Evolutionary conservation across 2,329 filamentous ascomycete genomes (phyloP), one percentile per base, ranked within the genome.

Genomic region (Mycosphaerella sp.): DNA sequence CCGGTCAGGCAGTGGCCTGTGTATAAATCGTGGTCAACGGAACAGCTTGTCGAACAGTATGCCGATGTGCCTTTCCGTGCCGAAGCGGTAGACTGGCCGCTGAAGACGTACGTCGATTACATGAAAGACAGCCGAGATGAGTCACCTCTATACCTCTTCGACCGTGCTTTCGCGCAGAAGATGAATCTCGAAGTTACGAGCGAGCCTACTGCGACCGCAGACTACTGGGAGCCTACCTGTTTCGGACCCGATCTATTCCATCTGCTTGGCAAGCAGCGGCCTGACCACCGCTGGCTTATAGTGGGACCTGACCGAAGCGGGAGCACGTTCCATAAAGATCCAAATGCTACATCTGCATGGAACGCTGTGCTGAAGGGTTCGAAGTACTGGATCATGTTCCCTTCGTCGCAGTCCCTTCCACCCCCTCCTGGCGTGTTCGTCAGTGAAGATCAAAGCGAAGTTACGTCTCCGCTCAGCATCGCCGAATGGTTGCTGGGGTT

Each of bases 311-410:
- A 84, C 56, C 78, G 89, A 52, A 94, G 88, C 64, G 91, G 91
- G 27, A 94, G 87, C 59, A 96, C 90, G 4, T 97, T 60, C 66
- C 91, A 97, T 74, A 96, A 96, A 67, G 82, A 84, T 61, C 81
- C 80, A 2, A 84, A 84, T 64, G 80, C 79, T 1, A 84, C 78
- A 3, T 85, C 83, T 62, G 91, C 93, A 0, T 97, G 91, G 93
- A 97, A 97, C 66, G 91, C 90, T 0, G 88, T 96, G 12, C 75
- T 97, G 25, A 82, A 85, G 53, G 93, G 91, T 4, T 81, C 85
- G 30, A 97, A 97, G 66, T 97, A 97, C 75, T 97, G 93, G 91
- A 91, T 97, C 68, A 94, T 97, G 89, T 97, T 97, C 65, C 89
- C 89, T 0, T 85, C 87, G 0, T 81, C 81, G 0, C 68, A 74